A percentile compares a stretch with the other conserved stretches of the same genome.
Conservation (phyloP, 2,329 filamentous ascomycete genomes). For the Parasarocladium wereldwijsianum region DNA sequence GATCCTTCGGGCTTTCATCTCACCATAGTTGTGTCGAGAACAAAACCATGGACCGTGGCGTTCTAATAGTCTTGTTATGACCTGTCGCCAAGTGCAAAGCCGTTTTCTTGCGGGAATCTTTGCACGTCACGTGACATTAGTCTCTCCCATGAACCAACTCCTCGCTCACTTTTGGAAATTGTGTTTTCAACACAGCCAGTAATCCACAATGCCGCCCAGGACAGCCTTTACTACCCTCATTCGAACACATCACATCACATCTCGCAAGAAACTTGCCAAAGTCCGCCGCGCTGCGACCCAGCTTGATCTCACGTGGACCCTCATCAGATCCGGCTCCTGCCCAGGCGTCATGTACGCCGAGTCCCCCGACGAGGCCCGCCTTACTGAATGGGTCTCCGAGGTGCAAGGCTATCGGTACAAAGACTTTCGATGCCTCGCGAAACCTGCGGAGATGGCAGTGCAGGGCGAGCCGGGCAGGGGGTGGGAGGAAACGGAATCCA, state of each 20-base stretch:
- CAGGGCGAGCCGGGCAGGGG: constrained; percentile 9
- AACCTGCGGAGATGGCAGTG: constrained; percentile 18
- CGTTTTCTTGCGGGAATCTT: too few relatives aligned
- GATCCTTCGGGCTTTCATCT: too few relatives aligned
- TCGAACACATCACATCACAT: constrained; percentile 69
- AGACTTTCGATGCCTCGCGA: constrained; percentile 50
- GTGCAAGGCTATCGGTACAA: constrained; percentile 58
- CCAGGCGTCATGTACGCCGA: constrained; percentile 73
- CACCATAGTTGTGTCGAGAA: too few relatives aligned
- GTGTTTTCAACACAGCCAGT: too few relatives aligned
- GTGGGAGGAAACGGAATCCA: constrained; percentile 44
- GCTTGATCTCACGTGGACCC: constrained; percentile 40
- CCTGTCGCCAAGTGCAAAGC: too few relatives aligned
- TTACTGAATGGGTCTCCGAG: constrained; percentile 47
- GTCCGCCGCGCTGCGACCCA: constrained; percentile 49
- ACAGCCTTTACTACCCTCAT: constrained; percentile 50
- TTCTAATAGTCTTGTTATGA: too few relatives aligned
- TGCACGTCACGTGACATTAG: too few relatives aligned
- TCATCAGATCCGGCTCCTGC: constrained; percentile 51
- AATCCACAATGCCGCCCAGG: too few relatives aligned
- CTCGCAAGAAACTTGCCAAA: constrained; percentile 51
- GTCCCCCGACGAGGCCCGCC: constrained; percentile 32
- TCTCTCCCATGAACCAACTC: too few relatives aligned
- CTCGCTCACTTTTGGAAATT: too few relatives aligned
- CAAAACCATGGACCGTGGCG: too few relatives aligned